Conservation (phyloP, 2,329 filamentous ascomycete species). For the Pleomassaria siparia region DNA sequence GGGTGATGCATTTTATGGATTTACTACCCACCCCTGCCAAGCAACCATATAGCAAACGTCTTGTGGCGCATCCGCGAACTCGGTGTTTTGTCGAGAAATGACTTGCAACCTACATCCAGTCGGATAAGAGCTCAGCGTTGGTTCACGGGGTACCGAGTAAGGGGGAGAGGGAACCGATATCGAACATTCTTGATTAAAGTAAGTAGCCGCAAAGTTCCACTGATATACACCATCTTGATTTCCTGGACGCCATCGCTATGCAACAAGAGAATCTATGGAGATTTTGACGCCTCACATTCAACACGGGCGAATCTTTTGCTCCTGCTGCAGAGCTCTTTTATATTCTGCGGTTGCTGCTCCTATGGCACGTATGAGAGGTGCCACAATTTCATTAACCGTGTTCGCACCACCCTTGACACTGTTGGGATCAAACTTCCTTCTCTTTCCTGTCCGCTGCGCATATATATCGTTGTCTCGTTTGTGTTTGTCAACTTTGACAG, state of each 20-base stretch:
- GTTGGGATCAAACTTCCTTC: constrained; percentile 67
- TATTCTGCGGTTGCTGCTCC: constrained; percentile 72
- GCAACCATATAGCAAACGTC: neutral
- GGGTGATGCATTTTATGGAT: too few species aligned
- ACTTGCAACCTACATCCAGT: neutral
- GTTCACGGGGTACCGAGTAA: neutral
- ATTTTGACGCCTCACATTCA: neutral
- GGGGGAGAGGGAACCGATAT: neutral
- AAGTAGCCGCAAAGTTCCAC: neutral
- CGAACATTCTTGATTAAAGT: neutral
- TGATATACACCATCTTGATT: constrained; percentile 3
- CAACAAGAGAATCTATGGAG: constrained; percentile 11
- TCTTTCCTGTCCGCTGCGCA: constrained; percentile 72
- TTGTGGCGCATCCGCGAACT: too few species aligned
- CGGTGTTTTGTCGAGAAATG: too few species aligned
- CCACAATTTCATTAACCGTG: constrained; percentile 74
- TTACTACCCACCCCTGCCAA: neutral
- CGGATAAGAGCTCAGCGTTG: neutral
- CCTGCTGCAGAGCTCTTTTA: constrained; percentile 65
- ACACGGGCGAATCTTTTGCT: constrained; percentile 46
- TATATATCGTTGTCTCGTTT: constrained; percentile 72
- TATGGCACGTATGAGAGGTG: constrained; percentile 71
- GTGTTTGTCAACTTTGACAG: constrained; percentile 64
- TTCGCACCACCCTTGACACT: constrained; percentile 73
- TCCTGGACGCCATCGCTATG: constrained; percentile 35